Conservation (phyloP, 305 asterid species). For the Fraxinus greggii region DNA sequence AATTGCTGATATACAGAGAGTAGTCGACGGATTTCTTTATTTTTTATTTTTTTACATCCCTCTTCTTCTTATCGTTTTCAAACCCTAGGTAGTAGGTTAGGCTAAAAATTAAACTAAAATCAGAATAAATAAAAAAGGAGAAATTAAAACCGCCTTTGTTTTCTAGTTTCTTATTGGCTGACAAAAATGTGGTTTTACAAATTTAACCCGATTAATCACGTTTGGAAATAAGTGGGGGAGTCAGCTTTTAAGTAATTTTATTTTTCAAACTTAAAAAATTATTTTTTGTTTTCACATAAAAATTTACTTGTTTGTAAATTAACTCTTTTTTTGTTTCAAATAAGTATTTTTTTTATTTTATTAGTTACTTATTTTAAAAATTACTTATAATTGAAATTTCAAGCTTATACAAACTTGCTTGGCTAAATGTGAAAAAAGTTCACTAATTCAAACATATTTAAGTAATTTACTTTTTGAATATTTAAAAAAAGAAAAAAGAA, state of each 20-base stretch:
- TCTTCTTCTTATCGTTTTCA: not conserved
- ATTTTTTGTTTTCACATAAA: not conserved
- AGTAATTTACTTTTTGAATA: not conserved
- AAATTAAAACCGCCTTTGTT: conserved; percentile 1
- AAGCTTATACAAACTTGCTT: not conserved
- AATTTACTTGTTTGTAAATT: not conserved
- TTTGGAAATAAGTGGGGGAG: not conserved
- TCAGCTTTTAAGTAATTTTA: not conserved
- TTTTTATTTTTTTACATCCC: not conserved
- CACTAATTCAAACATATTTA: not conserved
- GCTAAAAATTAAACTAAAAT: not conserved
- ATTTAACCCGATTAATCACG: not conserved
- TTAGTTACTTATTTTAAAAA: too few species aligned
- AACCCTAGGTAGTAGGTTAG: conserved; percentile 24
- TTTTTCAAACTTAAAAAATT: not conserved
- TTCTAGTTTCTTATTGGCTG: not conserved
- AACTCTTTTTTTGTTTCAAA: not conserved
- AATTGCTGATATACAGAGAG: conserved; percentile 13
- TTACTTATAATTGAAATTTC: not conserved
- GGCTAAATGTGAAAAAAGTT: not conserved
- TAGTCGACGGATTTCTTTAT: conserved; percentile 28
- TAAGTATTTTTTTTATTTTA: not conserved
- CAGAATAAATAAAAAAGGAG: not conserved
- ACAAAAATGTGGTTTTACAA: not conserved
- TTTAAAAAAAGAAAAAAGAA: too few species aligned